phyloP scores from a whole-genome alignment of 2,329 filamentous ascomycete genomes.

The Gliomastix tumulicola region DNA sequence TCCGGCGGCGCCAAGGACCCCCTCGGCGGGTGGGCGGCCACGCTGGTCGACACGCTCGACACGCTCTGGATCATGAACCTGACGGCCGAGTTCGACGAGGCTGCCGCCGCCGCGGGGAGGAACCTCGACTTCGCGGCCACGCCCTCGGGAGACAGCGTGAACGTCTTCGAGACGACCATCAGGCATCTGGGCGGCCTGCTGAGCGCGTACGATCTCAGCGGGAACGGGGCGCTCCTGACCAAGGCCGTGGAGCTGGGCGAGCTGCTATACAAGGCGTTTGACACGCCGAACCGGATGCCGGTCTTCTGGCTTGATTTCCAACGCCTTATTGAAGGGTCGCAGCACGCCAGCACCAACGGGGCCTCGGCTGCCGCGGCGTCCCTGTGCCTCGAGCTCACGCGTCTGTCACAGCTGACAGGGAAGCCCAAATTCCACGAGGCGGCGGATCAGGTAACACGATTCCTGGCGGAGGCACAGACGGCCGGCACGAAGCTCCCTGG shows the following conservation, averaged over 20 bases:
- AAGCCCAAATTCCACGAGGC: slow-evolving; percentile 57
- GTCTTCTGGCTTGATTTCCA: slow-evolving; percentile 27
- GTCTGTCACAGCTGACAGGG: slow-evolving; percentile 55
- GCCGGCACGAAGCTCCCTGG: slow-evolving; percentile 49
- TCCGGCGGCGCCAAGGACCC: slow-evolving; percentile 35
- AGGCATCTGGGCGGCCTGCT: slow-evolving; percentile 46
- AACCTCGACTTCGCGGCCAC: slow-evolving; percentile 46
- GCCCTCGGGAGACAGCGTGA: slow-evolving; percentile 26
- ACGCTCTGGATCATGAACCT: slow-evolving; percentile 58
- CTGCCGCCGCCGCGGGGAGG: slow-evolving; percentile 36
- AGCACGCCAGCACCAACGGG: slow-evolving; percentile 32
- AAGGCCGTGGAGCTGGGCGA: slow-evolving; percentile 45
- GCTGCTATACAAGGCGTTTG: slow-evolving; percentile 44
- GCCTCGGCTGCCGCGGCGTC: slow-evolving; percentile 38
- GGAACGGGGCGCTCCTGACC: slow-evolving; percentile 29
- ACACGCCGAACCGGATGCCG: slow-evolving; percentile 44
- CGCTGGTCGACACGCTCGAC: slow-evolving; percentile 53
- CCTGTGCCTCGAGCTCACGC: slow-evolving; percentile 54
- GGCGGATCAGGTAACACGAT: slow-evolving; percentile 47
- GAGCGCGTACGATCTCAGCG: slow-evolving; percentile 41
- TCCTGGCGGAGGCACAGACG: slow-evolving; percentile 44
- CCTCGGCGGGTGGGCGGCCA: slow-evolving; percentile 51
- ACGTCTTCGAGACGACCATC: slow-evolving; percentile 47
- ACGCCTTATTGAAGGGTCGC: slow-evolving; percentile 30
- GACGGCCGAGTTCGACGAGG: slow-evolving; percentile 46